Base-by-base conservation (phyloP, 306 rosid species). In the Amphicarpaea edgeworthii region DNA sequence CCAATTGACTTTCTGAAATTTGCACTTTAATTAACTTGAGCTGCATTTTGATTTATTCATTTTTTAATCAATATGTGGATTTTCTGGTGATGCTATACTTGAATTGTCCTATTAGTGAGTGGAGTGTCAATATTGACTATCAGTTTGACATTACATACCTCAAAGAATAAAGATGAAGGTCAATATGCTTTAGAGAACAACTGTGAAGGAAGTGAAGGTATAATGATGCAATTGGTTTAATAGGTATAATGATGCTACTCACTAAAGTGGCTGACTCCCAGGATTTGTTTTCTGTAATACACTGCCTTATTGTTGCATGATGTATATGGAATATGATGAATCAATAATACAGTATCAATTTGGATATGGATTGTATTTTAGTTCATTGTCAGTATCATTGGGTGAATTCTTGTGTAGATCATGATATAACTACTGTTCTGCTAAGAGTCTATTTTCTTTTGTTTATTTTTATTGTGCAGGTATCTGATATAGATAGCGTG, bases 391-490 rank as follows among this genome's bases (percentile, higher is more conserved):
- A 32, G 16, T 79, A 46, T 76, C 77, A 54, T 67, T 9, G 21
- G 21, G 60, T 75, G 42, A 67, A 59, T 63, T 55, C 47, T 28
- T 64, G 28, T 7, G 23, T 32, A 3, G 78, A 20, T 74, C 55
- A 21, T 42, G 14, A 21, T 73, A 12, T 57, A 50, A 34, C 40
- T 41, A 2, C 42, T n/a, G 65, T 37, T 45, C 69, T 81, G 58
- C 59, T 72, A 34, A 40, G 50, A 68, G 68, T 70, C 21, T 77
- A 53, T 65, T 55, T 77, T 8, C 47, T 37, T 80, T 21, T 75
- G 45, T 58, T 42, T 81, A 46, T 38, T 62, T 70, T 72, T 63
- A 49, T 30, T 60, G 14, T 83, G 83, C 79, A 84, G 90, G 78
- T 75, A 28, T 75, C 87, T 55, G 84, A 73, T 15, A 72, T 80